A percentile compares a stretch with the other conserved stretches of the same genome.
Conservation (phyloP, 1,284 basidiomycete genomes). For the Trichosporon sp. region DNA sequence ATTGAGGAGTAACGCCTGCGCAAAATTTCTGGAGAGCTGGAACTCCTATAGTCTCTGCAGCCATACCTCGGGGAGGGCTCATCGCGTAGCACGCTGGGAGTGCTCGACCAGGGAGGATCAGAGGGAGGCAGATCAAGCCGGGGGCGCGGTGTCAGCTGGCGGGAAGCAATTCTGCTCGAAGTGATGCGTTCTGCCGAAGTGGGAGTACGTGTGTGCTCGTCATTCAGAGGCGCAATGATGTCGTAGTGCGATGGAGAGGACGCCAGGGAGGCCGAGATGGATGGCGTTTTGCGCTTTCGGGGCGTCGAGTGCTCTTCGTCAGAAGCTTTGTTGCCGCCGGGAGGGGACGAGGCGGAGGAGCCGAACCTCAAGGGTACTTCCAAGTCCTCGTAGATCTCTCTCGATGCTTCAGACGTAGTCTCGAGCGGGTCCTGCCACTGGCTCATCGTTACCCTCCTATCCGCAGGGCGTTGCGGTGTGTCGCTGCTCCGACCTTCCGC, state of each 20-base stretch:
- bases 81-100: background rate
- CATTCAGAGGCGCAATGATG: conserved; percentile 18
- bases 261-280: background rate
- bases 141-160: conserved; percentile 13
- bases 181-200: background rate
- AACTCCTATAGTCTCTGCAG: background rate
- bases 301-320: background rate
- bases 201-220: background rate
- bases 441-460: background rate
- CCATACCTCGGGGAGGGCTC: background rate
- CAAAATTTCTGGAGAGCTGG: background rate
- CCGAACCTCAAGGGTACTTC: background rate
- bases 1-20: background rate
- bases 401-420: background rate
- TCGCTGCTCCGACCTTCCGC: background rate
- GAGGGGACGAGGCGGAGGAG: background rate
- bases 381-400: background rate
- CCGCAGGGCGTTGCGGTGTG: background rate
- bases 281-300: background rate
- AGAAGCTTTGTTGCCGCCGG: background rate
- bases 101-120: background rate
- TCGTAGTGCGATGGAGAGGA: conserved; percentile 13
- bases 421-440: background rate
- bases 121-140: background rate
- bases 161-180: conserved; percentile 13